A percentile compares a stretch with the other conserved stretches of the same genome.
phyloP scores from a whole-genome alignment of 2,329 filamentous ascomycete genomes.

The Fusarium torulosum region DNA sequence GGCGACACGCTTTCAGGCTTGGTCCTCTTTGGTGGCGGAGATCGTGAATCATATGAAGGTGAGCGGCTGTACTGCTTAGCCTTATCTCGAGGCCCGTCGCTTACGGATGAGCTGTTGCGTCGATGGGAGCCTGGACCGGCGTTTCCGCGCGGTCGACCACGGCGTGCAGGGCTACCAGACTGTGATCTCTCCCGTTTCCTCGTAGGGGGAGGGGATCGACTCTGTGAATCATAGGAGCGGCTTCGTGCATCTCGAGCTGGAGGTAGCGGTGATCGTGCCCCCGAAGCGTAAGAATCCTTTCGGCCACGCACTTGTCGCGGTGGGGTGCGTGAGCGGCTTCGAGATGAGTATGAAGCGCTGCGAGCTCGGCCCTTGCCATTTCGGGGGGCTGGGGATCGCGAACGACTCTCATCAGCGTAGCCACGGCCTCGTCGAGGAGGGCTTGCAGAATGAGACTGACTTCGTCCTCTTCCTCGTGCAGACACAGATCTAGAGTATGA shows the following conservation, averaged over 20 bases:
- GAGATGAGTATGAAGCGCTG: conserved; percentile 51
- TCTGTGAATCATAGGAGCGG: conserved; percentile 43
- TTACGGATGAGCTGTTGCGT: conserved; percentile 54
- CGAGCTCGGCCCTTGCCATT: conserved; percentile 45
- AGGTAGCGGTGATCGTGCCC: conserved; percentile 42
- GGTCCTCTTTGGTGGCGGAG: conserved; percentile 45
- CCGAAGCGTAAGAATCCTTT: conserved; percentile 40
- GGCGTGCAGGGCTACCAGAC: conserved; percentile 43
- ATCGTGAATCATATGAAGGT: conserved; percentile 51
- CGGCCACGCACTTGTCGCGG: conserved; percentile 41
- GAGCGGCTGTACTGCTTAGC: conserved; percentile 47
- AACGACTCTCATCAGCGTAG: conserved; percentile 45
- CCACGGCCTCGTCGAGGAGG: conserved; percentile 48
- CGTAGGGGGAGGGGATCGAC: conserved; percentile 40
- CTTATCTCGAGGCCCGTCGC: conserved; percentile 47
- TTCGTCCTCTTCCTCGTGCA: conserved; percentile 38
- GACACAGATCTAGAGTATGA: conserved; percentile 61
- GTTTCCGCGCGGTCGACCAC: conserved; percentile 42
- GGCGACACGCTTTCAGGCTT: conserved; percentile 39
- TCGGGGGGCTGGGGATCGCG: conserved; percentile 50
- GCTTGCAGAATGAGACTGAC: conserved; percentile 50
- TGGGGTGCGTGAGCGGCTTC: conserved; percentile 50
- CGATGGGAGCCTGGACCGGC: conserved; percentile 34
- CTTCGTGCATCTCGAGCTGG: conserved; percentile 38
- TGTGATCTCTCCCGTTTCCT: conserved; percentile 39